Evolutionary conservation across 208 protist genomes (phyloP).

Genomic region (Acanthamoeba lenticulata): DNA sequence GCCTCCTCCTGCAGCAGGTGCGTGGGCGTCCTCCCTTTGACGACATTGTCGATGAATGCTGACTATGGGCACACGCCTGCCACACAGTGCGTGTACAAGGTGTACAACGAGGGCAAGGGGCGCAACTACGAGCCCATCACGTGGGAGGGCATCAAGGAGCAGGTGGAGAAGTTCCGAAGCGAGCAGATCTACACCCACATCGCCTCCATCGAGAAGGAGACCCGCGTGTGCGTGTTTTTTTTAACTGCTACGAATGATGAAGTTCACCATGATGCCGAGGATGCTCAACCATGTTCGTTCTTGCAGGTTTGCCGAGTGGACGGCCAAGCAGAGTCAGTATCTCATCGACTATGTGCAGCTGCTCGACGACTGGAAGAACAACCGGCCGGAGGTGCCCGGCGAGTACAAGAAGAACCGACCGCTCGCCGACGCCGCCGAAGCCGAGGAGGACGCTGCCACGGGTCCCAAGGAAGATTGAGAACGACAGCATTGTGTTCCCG

Average conservation of each 20-base stretch:
- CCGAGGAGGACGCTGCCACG: not conserved
- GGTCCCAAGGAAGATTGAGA: not conserved
- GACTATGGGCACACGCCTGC: not conserved
- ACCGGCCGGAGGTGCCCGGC: not conserved
- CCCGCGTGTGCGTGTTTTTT: not conserved
- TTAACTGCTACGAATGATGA: not conserved
- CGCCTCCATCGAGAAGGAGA: not conserved
- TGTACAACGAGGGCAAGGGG: constrained; percentile 21
- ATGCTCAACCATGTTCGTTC: not conserved
- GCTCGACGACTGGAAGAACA: constrained; percentile 1
- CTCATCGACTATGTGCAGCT: constrained; percentile 4
- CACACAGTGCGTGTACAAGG: constrained; percentile 23
- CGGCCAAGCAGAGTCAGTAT: not conserved
- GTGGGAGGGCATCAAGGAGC: not conserved
- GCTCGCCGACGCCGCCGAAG: not conserved
- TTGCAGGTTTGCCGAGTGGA: not conserved
- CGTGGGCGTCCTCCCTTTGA: too few species aligned
- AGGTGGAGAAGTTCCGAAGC: not conserved
- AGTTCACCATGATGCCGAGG: not conserved
- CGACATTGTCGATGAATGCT: not conserved
- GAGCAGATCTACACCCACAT: constrained; percentile 21
- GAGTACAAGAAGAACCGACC: not conserved
- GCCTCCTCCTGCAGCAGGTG: constrained; percentile 1
- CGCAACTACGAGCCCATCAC: not conserved
- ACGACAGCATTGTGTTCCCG: not conserved